Conservation (phyloP, 192 early-diverging fungal species). For the Coemansia sp. region DNA sequence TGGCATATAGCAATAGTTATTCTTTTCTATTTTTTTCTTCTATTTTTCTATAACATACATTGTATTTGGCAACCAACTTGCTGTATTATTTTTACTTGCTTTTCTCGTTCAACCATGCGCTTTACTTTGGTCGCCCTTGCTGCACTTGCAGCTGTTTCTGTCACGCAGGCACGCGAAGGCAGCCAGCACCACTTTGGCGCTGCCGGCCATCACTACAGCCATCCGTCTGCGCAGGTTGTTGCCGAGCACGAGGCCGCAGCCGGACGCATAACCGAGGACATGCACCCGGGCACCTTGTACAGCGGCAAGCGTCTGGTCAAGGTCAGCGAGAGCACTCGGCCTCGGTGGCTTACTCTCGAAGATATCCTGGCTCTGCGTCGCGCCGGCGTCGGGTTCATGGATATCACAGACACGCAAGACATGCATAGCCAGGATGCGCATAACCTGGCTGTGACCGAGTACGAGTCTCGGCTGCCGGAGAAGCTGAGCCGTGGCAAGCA, state of each 20-base stretch:
- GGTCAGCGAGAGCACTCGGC: conserved; percentile 53
- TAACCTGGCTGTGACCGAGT: neutral
- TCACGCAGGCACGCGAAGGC: neutral
- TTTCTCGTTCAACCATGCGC: conserved; percentile 11
- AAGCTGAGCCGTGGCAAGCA: conserved; percentile 59
- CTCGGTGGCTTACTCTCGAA: conserved; percentile 60
- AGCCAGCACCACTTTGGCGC: conserved; percentile 22
- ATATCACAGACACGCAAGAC: conserved; percentile 77
- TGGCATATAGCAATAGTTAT: neutral
- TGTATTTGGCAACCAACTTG: too few species aligned
- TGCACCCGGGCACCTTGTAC: conserved; percentile 40
- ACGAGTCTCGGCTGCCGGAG: conserved; percentile 52
- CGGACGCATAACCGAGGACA: conserved; percentile 11
- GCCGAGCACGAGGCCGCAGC: neutral
- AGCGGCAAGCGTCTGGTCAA: conserved; percentile 56
- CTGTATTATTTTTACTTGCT: conserved; percentile 1
- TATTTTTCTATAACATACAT: conserved; percentile 5
- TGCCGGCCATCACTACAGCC: neutral
- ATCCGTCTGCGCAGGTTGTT: too few species aligned
- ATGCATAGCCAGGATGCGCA: neutral
- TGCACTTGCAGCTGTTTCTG: conserved; percentile 14
- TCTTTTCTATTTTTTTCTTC: conserved; percentile 10
- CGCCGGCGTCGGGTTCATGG: conserved; percentile 74
- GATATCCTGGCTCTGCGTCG: conserved; percentile 71
- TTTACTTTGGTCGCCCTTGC: conserved; percentile 17